phyloP scores from a whole-genome alignment of 2,329 filamentous ascomycete genomes.

The Colletotrichum lupini region DNA sequence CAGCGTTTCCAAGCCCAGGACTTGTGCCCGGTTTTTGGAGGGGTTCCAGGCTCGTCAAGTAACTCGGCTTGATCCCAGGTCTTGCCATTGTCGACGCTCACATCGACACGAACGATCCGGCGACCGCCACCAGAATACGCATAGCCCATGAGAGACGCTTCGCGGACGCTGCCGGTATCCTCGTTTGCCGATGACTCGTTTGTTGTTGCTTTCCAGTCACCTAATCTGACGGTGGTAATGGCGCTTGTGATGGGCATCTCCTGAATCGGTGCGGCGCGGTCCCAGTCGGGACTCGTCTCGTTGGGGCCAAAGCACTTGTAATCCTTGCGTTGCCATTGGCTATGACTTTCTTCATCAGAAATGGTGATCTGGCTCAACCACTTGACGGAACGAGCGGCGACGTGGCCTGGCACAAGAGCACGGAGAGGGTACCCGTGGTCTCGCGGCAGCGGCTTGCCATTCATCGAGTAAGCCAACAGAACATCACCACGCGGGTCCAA shows the following conservation, averaged over 20 bases:
- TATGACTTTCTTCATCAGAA: slow-evolving; percentile 73
- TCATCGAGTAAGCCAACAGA: slow-evolving; percentile 75
- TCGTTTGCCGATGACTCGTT: background rate
- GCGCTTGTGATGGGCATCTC: slow-evolving; percentile 76
- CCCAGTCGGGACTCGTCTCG: slow-evolving; percentile 70
- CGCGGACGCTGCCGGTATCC: background rate
- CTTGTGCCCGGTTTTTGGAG: slow-evolving; percentile 52
- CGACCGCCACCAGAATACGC: slow-evolving; percentile 76
- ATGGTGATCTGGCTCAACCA: slow-evolving; percentile 74
- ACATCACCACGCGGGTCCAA: slow-evolving; percentile 72
- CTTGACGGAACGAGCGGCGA: slow-evolving; percentile 75
- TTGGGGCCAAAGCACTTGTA: slow-evolving; percentile 78
- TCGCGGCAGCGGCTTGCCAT: slow-evolving; percentile 68
- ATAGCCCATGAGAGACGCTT: slow-evolving; percentile 66
- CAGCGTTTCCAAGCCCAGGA: slow-evolving; percentile 74
- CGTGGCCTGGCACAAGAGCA: slow-evolving; percentile 72
- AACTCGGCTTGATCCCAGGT: slow-evolving; percentile 74
- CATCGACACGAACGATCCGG: slow-evolving; percentile 74
- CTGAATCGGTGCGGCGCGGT: slow-evolving; percentile 71
- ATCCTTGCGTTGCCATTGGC: slow-evolving; percentile 74
- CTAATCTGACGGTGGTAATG: slow-evolving; percentile 64
- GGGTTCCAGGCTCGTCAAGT: slow-evolving; percentile 57
- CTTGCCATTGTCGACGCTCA: slow-evolving; percentile 71
- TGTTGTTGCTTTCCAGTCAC: slow-evolving; percentile 44
- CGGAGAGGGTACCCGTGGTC: slow-evolving; percentile 76